Conservation (phyloP, 2,329 filamentous ascomycete species). For the Apiospora malaysiana region DNA sequence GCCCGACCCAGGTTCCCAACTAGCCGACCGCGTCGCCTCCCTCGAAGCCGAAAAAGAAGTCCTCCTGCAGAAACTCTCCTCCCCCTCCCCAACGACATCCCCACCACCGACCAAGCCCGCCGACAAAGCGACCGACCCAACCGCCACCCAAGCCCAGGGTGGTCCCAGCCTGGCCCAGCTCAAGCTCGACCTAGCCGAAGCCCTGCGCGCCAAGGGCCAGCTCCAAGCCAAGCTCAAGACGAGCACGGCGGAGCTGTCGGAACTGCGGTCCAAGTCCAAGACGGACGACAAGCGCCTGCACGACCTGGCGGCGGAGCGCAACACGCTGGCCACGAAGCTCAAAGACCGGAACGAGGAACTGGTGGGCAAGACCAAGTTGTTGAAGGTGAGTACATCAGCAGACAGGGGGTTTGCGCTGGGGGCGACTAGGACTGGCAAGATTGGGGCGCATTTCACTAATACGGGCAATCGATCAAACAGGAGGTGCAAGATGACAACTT, state of each 20-base stretch:
- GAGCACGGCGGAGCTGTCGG: constrained; percentile 68
- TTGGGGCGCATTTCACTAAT: not conserved
- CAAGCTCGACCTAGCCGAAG: constrained; percentile 74
- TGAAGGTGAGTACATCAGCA: constrained; percentile 63
- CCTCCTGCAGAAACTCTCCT: constrained; percentile 30
- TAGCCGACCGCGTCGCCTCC: constrained; percentile 64
- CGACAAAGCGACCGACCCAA: not conserved
- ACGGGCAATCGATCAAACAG: constrained; percentile 30
- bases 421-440: too few relatives aligned
- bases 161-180: constrained; percentile 50
- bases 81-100: not conserved
- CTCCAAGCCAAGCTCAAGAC: constrained; percentile 68
- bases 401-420: too few relatives aligned
- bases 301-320: constrained; percentile 66
- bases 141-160: constrained; percentile 29
- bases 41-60: constrained; percentile 64
- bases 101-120: constrained; percentile 5
- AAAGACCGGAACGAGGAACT: constrained; percentile 87
- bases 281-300: constrained; percentile 67
- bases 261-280: constrained; percentile 62
- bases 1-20: constrained; percentile 39
- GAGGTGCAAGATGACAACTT: constrained; percentile 94
- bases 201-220: constrained; percentile 74
- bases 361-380: constrained; percentile 79
- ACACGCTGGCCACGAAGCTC: constrained; percentile 67